Evolutionary conservation across 2,329 filamentous ascomycete species (phyloP).

Genomic region (Talaromyces sp.): DNA sequence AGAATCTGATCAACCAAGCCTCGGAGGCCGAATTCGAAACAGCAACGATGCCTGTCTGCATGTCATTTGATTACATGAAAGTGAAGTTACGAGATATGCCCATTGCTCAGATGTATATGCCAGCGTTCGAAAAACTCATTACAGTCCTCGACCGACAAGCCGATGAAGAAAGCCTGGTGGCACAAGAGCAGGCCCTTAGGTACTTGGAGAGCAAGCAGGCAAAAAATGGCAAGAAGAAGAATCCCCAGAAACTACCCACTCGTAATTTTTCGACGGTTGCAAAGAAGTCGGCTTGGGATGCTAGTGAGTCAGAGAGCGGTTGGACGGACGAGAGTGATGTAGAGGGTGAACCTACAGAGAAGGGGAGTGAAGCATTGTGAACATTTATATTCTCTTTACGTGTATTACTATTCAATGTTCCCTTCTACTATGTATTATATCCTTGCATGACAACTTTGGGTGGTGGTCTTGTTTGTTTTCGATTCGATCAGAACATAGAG

Average conservation of each 20-base stretch:
- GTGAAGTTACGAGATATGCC: conserved; percentile 59
- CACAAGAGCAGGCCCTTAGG: conserved; percentile 19
- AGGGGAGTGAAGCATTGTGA: neutral
- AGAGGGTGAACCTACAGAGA: conserved; percentile 2
- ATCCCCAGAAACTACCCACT: conserved; percentile 4
- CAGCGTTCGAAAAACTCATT: conserved; percentile 54
- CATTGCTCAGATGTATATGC: conserved; percentile 55
- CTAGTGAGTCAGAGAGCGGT: conserved; percentile 36
- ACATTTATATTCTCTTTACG: neutral
- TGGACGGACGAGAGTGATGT: conserved; percentile 26
- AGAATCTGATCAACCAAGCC: neutral
- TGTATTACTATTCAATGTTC: conserved; percentile 10
- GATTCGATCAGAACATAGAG: neutral
- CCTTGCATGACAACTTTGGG: neutral
- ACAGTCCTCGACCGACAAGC: conserved; percentile 36
- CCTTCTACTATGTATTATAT: neutral
- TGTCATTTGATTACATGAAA: conserved; percentile 64
- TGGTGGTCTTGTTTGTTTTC: neutral
- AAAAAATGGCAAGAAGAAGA: conserved; percentile 25
- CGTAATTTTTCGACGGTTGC: conserved; percentile 6
- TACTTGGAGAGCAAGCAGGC: conserved; percentile 23
- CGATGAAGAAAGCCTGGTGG: conserved; percentile 26
- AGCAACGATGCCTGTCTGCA: conserved; percentile 52
- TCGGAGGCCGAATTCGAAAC: neutral
- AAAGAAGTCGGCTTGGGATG: conserved; percentile 31